Conservation (phyloP, 176 grass and related monocot species). For the Cenchrus purpureus region DNA sequence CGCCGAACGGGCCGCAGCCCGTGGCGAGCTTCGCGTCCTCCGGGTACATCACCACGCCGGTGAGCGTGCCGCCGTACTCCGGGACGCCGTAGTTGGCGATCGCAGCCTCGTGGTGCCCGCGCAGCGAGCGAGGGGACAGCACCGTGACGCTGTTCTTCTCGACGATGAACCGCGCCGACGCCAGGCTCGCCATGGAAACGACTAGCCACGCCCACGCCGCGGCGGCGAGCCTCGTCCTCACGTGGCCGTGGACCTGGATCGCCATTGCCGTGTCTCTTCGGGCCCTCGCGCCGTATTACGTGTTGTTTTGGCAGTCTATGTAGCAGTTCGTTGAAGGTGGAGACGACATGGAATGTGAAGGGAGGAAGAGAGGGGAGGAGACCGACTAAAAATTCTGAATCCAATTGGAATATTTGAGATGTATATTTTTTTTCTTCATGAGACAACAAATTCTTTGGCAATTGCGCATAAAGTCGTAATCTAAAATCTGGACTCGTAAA, state of each 20-base stretch:
- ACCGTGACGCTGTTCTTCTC: constrained; percentile 82
- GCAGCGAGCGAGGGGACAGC: constrained; percentile 59
- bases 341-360: constrained; percentile 19
- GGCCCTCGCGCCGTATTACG: not conserved
- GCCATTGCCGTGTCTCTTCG: constrained; percentile 35
- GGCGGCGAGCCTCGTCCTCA: constrained; percentile 17
- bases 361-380: constrained; percentile 27
- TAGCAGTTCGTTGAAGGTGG: constrained; percentile 25
- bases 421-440: not conserved
- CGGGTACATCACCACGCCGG: constrained; percentile 72
- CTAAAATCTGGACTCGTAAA: not conserved
- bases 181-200: constrained; percentile 28
- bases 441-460: not conserved
- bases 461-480: not conserved
- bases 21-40: constrained; percentile 39
- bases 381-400: constrained; percentile 3
- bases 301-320: not conserved
- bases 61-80: constrained; percentile 79
- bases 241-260: not conserved
- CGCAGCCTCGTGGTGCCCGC: constrained; percentile 63
- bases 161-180: constrained; percentile 67
- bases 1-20: constrained; percentile 58
- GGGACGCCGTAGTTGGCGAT: constrained; percentile 97
- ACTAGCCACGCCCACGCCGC: constrained; percentile 34
- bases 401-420: not conserved